These are phyloP conservation scores for Mollisiaceae sp. DNA, from an alignment of 2,329 filamentous ascomycete genomes.

Conservation along the genomic window DNA sequence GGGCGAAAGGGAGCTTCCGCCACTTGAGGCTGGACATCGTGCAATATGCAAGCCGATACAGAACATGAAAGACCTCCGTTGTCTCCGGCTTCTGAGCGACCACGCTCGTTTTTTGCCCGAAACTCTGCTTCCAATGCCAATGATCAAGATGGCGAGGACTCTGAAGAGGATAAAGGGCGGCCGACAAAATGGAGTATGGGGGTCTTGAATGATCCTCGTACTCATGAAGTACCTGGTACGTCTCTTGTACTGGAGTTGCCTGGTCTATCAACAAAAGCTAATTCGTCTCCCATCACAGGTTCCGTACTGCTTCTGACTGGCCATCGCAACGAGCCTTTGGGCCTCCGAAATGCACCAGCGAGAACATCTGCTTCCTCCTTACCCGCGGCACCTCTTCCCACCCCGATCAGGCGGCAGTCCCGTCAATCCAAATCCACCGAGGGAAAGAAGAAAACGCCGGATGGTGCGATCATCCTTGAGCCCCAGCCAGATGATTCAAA, in stretches of 20 bases:
- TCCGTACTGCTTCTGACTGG: slow-evolving; percentile 62
- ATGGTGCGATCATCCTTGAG: slow-evolving; percentile 85
- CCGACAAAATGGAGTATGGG: slow-evolving; percentile 59
- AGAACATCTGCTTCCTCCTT: slow-evolving; percentile 62
- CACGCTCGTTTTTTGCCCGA: slow-evolving; percentile 34
- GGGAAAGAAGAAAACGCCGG: slow-evolving; percentile 75
- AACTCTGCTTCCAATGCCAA: slow-evolving; percentile 28
- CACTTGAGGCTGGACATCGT: neutral
- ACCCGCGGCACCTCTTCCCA: slow-evolving; percentile 27
- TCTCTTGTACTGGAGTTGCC: neutral
- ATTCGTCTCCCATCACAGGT: slow-evolving; percentile 45
- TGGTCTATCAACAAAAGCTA: neutral
- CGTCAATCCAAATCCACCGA: slow-evolving; percentile 21
- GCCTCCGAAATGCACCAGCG: slow-evolving; percentile 60
- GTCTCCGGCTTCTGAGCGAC: slow-evolving; percentile 20
- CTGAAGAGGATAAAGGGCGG: slow-evolving; percentile 27
- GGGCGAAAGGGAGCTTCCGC: neutral
- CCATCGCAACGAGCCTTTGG: slow-evolving; percentile 63
- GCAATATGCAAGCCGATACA: slow-evolving; percentile 20
- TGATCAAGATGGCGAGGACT: slow-evolving; percentile 20
- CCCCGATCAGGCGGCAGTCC: slow-evolving; percentile 24
- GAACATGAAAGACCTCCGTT: slow-evolving; percentile 4
- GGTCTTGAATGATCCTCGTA: slow-evolving; percentile 80
- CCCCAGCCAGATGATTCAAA: slow-evolving; percentile 89
- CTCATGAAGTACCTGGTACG: slow-evolving; percentile 86